Evolutionary conservation across 2,329 filamentous ascomycete species (phyloP), one percentile per base, ranked within the genome.

Genomic region (Ophiosphaerella narmari): DNA sequence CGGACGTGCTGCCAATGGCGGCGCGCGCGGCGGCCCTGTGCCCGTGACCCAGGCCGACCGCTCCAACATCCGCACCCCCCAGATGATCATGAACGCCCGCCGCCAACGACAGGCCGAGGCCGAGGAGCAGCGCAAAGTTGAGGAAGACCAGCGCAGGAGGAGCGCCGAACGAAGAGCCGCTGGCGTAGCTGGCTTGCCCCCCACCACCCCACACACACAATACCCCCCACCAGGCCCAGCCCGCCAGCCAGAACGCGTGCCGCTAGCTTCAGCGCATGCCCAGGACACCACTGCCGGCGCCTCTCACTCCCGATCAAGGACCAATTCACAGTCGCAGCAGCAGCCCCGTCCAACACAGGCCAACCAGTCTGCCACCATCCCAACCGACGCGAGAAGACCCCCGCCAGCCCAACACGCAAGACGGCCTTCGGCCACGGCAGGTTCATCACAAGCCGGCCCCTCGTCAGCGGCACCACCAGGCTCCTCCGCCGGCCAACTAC

Each of bases 11-110:
- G 74, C 77, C 63, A 84, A 85, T 79, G 84, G 83, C 61, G 84
- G 83, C 58, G 74, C 80, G 42, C 78, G 81, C 14, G 72, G 75
- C 46, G 82, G 79, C 16, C 78, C 81, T 12, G 78, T 81, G 14
- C 79, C 81, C n/a, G 79, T 82, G 23, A 73, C 77, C 18, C 76
- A 77, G 55, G 74, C 75, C 50, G 74, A 75, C 55, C 78, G 74
- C 51, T 67, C 73, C 51, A 86, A 88, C 23, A 89, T 97, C 53
- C 85, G 88, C 60, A 92, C 91, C 32, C 93, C 93, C 13, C 86
- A 89, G 58, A 89, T 93, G 76, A 93, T 97, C 65, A 96, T 97
- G 92, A 86, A 90, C 73, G 87, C 92, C 70, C 86, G 92, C 48
- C 82, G 84, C 47, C 89, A 89, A 58, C 83, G 92, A 55, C 90